Conservation (phyloP, 352 stramenopile genomes). For the Pythium scleroteichum region DNA sequence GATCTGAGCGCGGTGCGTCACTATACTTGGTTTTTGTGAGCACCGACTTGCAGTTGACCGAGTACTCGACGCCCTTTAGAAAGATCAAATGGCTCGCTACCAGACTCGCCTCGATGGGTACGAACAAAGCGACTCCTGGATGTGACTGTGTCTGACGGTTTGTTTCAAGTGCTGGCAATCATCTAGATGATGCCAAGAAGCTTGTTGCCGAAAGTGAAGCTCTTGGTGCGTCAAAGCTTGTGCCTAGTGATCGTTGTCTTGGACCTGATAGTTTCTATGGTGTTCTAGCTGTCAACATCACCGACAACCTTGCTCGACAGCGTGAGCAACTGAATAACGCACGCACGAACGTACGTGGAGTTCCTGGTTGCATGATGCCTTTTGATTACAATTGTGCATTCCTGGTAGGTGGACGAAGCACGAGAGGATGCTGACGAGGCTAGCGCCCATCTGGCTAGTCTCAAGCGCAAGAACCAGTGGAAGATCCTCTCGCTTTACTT, state of each 20-base stretch:
- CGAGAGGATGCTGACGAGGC: conserved; percentile 76
- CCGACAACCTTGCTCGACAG: conserved; percentile 59
- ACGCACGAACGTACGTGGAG: conserved; percentile 58
- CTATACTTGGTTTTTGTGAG: neutral
- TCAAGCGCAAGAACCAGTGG: conserved; percentile 79
- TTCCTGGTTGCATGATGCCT: neutral
- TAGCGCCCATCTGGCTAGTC: conserved; percentile 64
- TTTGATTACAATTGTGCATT: too few species aligned
- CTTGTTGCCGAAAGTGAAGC: conserved; percentile 74
- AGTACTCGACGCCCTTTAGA: conserved; percentile 31
- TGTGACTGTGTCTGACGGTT: neutral
- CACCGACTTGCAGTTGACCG: too few species aligned
- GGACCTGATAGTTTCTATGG: neutral
- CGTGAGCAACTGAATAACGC: conserved; percentile 79
- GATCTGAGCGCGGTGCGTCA: conserved; percentile 38
- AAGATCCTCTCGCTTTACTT: conserved; percentile 81
- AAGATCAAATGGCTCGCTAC: conserved; percentile 75
- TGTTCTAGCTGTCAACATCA: conserved; percentile 59
- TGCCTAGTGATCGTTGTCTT: neutral
- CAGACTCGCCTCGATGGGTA: conserved; percentile 70
- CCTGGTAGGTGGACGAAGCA: conserved; percentile 58
- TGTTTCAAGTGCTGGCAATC: conserved; percentile 56
- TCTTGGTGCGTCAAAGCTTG: conserved; percentile 33
- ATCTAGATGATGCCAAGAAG: conserved; percentile 64
- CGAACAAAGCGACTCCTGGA: neutral